These are phyloP conservation scores for Geranium incanum DNA, from an alignment of 441 rosid genomes.

Conservation along the genomic window DNA sequence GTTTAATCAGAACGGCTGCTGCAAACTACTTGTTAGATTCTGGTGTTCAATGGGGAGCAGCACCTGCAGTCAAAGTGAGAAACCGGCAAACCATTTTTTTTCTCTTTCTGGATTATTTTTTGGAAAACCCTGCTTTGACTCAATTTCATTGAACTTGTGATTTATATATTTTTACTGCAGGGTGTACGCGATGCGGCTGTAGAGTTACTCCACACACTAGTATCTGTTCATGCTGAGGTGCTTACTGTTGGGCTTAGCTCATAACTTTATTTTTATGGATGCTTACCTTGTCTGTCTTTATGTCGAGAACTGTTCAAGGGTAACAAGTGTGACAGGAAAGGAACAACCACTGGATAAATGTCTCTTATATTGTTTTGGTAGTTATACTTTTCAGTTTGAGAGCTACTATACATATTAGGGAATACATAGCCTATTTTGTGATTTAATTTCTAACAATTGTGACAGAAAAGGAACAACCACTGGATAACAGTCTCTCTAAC, in stretches of 20 bases:
- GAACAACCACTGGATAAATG: neutral
- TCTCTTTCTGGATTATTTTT: neutral
- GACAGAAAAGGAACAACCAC: no score
- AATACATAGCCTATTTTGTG: neutral
- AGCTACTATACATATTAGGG: neutral
- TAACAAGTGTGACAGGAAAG: neutral
- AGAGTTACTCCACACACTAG: slow-evolving; percentile 81
- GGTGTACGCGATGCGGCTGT: slow-evolving; percentile 94
- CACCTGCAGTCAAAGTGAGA: slow-evolving; percentile 79
- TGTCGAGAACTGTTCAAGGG: neutral
- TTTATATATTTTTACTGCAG: slow-evolving; percentile 29
- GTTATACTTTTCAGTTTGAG: neutral
- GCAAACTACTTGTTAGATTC: slow-evolving; percentile 69
- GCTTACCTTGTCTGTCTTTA: neutral
- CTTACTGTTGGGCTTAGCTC: neutral
- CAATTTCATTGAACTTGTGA: slow-evolving; percentile 10
- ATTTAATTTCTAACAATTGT: neutral
- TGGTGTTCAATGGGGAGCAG: slow-evolving; percentile 92
- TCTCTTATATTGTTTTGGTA: neutral
- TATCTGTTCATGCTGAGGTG: slow-evolving; percentile 95
- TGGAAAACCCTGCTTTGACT: slow-evolving; percentile 9
- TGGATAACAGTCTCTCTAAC: neutral
- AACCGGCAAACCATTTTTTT: slow-evolving; percentile 4
- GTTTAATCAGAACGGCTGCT: slow-evolving; percentile 79
- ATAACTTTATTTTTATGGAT: neutral